Percentiles rank a stretch among this genome's conserved stretches.
Evolutionary conservation across 2,329 filamentous ascomycete species (phyloP).

Genomic region (Fusarium acutatum): DNA sequence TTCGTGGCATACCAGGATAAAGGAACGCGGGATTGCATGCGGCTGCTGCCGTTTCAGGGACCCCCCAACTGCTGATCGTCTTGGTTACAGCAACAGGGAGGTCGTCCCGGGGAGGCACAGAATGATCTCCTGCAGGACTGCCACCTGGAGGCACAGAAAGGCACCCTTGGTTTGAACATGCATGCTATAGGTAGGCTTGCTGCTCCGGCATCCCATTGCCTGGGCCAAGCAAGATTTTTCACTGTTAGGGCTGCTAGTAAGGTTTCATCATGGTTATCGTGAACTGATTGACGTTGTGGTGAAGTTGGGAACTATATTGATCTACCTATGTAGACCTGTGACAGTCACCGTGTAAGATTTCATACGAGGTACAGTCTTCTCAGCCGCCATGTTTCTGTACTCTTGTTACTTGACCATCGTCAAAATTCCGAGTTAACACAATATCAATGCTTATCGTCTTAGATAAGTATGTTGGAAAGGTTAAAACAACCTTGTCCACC

Average conservation of each 20-base stretch:
- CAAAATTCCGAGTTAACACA: neutral
- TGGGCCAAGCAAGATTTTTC: slow-evolving; percentile 1
- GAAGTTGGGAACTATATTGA: neutral
- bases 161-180: slow-evolving; percentile 21
- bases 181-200: slow-evolving; percentile 5
- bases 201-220: slow-evolving; percentile 14
- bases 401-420: neutral
- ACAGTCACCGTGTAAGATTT: neutral
- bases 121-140: slow-evolving; percentile 35
- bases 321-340: too few species aligned
- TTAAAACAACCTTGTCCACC: neutral
- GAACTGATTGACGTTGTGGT: neutral
- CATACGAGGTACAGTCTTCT: neutral
- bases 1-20: neutral
- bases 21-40: slow-evolving; percentile 27
- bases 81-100: slow-evolving; percentile 15
- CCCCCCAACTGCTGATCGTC: slow-evolving; percentile 31
- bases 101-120: slow-evolving; percentile 24
- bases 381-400: neutral
- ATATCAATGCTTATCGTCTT: neutral
- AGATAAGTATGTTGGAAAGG: neutral
- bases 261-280: neutral
- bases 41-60: slow-evolving; percentile 36
- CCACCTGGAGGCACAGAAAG: neutral
- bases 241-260: neutral